Base-by-base conservation (phyloP, 2,329 filamentous ascomycete genomes). In the Ascochyta clinopodiicola region DNA sequence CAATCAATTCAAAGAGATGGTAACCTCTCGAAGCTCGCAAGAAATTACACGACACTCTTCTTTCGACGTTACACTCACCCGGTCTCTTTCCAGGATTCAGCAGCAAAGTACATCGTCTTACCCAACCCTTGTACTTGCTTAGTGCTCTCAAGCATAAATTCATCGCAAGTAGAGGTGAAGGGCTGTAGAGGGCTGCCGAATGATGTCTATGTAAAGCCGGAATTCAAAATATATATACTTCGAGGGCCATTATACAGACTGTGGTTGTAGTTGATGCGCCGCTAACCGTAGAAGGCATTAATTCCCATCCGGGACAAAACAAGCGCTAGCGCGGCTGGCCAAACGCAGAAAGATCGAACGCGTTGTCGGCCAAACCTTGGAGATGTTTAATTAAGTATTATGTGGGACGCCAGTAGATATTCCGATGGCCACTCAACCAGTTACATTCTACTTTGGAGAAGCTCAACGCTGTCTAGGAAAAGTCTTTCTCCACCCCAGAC, bases 201-300 rank as follows among this genome's bases (percentile, higher is more conserved):
- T 6, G 17, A 22, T 21, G 7, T 21, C 19, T 22, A 6, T 38
- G 6, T 22, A 9, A 13, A 19, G 19, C 10, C 10, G 17, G 17
- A 38, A 9, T 10, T 17, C 10, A 9, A 5, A 13, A 21, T 4
- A 21, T 38, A 38, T 38, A 38, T 38, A 38, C 17, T 13, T 9
- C 6, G 17, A 17, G 17, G 17, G 17, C 17, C 17, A 17, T 17
- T 17, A 17, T 17, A 17, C 17, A 17, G 17, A 17, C 17, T 17
- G 17, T 17, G 17, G 17, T 17, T 17, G 17, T 2, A 17, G 17
- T 15, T 5, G 74, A 74, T 37, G 36, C 36, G 19, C 12, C 19
- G 15, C 36, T 39, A 39, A 24, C 36, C 21, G 12, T 13, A 39
- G 5, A 24, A 24, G 21, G 36, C 21, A 24, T 7, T 39, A 4